These are phyloP conservation scores for Heterobasidion parviporum DNA, from an alignment of 1,284 basidiomycete species.

Conservation along the genomic window DNA sequence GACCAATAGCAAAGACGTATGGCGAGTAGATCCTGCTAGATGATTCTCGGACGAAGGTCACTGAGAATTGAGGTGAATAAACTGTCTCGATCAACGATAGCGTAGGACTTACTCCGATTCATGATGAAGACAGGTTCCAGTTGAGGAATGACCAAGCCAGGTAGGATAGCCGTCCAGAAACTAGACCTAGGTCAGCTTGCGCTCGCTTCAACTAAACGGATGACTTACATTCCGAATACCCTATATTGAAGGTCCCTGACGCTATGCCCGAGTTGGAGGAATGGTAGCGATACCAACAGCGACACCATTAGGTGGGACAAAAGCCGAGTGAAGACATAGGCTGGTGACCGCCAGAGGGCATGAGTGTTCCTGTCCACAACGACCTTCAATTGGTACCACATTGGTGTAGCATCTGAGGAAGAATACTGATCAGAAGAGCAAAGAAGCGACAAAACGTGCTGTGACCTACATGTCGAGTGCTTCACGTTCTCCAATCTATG, in stretches of 20 bases:
- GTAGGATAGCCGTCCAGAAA: slow-evolving; percentile 65
- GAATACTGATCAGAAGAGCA: neutral
- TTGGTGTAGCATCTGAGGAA: slow-evolving; percentile 64
- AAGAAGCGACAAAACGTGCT: neutral
- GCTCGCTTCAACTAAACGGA: neutral
- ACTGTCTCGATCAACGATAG: neutral
- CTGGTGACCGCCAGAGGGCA: slow-evolving; percentile 77
- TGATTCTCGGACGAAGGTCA: slow-evolving; percentile 64
- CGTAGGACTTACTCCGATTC: slow-evolving; percentile 47
- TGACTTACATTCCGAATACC: slow-evolving; percentile 65
- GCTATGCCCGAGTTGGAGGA: slow-evolving; percentile 69
- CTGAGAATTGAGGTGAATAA: slow-evolving; percentile 11
- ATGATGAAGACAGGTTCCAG: slow-evolving; percentile 85
- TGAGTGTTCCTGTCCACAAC: slow-evolving; percentile 70
- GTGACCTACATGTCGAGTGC: slow-evolving; percentile 21
- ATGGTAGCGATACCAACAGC: slow-evolving; percentile 76
- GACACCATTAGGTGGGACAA: slow-evolving; percentile 70
- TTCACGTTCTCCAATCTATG: slow-evolving; percentile 13
- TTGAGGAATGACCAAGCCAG: slow-evolving; percentile 72
- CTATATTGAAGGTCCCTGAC: slow-evolving; percentile 77
- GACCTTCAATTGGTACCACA: slow-evolving; percentile 70
- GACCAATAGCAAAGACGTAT: slow-evolving; percentile 77
- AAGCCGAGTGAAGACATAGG: slow-evolving; percentile 78
- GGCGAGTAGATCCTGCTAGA: slow-evolving; percentile 75
- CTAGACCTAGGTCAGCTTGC: slow-evolving; percentile 23